These are phyloP conservation scores for Penicillium sp. DNA, from an alignment of 2,329 filamentous ascomycete species.

Conservation along the genomic window DNA sequence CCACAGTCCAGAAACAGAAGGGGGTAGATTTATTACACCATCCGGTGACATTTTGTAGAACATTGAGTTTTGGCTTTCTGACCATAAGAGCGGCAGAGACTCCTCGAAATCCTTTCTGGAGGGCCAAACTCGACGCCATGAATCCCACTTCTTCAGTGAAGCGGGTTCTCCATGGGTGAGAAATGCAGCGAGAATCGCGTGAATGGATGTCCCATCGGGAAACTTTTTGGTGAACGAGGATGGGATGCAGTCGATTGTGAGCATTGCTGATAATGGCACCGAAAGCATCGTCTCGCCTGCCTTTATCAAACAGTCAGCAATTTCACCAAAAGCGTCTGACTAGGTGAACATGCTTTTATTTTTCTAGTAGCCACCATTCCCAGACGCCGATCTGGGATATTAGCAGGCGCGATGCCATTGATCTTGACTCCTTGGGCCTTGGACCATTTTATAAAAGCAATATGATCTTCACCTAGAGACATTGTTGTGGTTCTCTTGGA, in stretches of 20 bases:
- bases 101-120: constrained; percentile 55
- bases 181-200: constrained; percentile 67
- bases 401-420: constrained; percentile 62
- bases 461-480: constrained; percentile 32
- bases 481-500: background rate
- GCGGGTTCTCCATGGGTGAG: constrained; percentile 52
- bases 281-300: constrained; percentile 59
- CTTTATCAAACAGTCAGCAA: constrained; percentile 31
- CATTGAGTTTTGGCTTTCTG: too few relatives aligned
- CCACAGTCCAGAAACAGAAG: constrained; percentile 36
- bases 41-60: constrained; percentile 32
- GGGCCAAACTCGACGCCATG: constrained; percentile 68
- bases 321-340: background rate
- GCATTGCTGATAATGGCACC: constrained; percentile 61
- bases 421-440: constrained; percentile 60
- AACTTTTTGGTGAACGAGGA: constrained; percentile 50
- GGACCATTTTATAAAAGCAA: constrained; percentile 66
- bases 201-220: constrained; percentile 55
- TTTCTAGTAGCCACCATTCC: constrained; percentile 69
- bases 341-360: constrained; percentile 57
- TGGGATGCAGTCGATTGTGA: constrained; percentile 60
- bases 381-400: constrained; percentile 70
- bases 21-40: constrained; percentile 28
- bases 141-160: constrained; percentile 42
- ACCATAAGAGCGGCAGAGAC: constrained; percentile 57